Conservation (phyloP, 2,329 filamentous ascomycete species). For the Colletotrichum truncatum region DNA sequence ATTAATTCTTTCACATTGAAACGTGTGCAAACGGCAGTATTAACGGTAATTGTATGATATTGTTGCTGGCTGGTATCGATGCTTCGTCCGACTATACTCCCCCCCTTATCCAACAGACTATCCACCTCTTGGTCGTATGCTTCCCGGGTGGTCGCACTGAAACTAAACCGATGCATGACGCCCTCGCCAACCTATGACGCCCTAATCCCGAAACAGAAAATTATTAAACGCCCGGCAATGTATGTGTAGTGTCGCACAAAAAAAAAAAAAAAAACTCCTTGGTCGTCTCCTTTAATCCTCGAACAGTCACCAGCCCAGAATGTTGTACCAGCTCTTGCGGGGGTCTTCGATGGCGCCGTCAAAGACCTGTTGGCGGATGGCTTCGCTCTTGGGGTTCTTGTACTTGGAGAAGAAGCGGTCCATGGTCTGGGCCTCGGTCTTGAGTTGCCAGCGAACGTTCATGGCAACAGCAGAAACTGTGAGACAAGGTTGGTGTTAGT, state of each 20-base stretch:
- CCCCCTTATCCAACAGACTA: neutral
- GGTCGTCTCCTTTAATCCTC: neutral
- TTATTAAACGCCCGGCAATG: neutral
- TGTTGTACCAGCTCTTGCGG: conserved; percentile 45
- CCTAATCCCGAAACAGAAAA: neutral
- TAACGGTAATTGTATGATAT: neutral
- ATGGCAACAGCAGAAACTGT: conserved; percentile 36
- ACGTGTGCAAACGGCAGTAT: no score
- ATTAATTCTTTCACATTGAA: no score
- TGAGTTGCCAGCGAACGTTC: conserved; percentile 45
- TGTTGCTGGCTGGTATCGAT: neutral
- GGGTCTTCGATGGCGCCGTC: conserved; percentile 42
- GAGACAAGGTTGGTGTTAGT: neutral
- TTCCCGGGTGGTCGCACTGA: neutral
- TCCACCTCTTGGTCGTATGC: neutral
- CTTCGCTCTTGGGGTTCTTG: conserved; percentile 47
- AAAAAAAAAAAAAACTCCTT: no score
- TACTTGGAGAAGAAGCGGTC: conserved; percentile 49
- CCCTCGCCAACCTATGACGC: neutral
- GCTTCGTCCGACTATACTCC: neutral
- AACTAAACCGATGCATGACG: neutral
- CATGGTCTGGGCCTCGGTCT: conserved; percentile 42
- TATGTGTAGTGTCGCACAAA: neutral
- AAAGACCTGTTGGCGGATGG: conserved; percentile 42
- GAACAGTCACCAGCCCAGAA: conserved; percentile 41